Conservation (phyloP, 805 yeast species). For the Candida nanaspora region DNA sequence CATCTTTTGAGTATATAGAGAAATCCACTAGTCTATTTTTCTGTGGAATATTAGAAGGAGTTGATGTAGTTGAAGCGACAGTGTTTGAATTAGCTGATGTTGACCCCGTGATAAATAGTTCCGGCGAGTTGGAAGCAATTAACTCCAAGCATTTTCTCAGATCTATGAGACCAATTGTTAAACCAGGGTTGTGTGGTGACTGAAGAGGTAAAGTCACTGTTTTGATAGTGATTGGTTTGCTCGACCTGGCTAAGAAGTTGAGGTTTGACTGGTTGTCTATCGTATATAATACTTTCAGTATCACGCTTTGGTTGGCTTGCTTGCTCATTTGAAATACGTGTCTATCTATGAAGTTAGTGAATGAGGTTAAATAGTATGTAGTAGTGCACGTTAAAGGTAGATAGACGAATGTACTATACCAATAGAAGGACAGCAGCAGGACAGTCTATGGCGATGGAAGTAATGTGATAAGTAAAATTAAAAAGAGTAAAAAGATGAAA, state of each 20-base stretch:
- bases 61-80: neutral
- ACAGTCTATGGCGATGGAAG: no score
- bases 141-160: slow-evolving; percentile 39
- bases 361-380: neutral
- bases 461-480: no score
- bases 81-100: neutral
- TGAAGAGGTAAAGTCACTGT: slow-evolving; percentile 33
- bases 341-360: neutral
- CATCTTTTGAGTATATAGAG: slow-evolving; percentile 39
- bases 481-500: no score
- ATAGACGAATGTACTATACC: no score
- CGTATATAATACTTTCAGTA: slow-evolving; percentile 33
- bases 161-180: slow-evolving; percentile 34
- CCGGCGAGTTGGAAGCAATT: slow-evolving; percentile 39
- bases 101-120: slow-evolving; percentile 22
- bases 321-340: slow-evolving; percentile 2
- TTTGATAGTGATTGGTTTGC: slow-evolving; percentile 27
- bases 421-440: no score
- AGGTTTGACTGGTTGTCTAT: slow-evolving; percentile 33
- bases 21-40: slow-evolving; percentile 22
- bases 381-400: neutral
- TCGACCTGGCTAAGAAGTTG: slow-evolving; percentile 32
- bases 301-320: slow-evolving; percentile 18
- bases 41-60: neutral
- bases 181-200: slow-evolving; percentile 34